Evolutionary conservation across 2,329 filamentous ascomycete species (phyloP).

Genomic region (Sporothrix pseudoabietina): DNA sequence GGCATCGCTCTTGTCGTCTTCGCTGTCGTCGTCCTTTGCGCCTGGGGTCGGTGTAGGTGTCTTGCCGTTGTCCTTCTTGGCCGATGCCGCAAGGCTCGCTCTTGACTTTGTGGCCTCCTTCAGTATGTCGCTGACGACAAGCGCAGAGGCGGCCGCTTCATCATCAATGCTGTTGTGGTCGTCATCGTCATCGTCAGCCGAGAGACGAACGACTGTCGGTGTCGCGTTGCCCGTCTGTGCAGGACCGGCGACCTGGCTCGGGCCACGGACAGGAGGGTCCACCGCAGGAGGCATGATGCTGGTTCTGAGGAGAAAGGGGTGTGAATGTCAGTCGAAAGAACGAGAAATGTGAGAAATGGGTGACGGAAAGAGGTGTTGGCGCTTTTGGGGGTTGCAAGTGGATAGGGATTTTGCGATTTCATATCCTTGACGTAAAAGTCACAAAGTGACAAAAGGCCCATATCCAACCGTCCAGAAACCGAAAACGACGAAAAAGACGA

Average conservation of each 20-base stretch:
- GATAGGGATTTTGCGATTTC: not conserved
- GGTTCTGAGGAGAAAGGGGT: not conserved
- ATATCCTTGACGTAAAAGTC: not conserved
- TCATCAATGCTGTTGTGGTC: slow-evolving; percentile 15
- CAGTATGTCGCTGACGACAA: slow-evolving; percentile 27
- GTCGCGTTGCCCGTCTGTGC: slow-evolving; percentile 22
- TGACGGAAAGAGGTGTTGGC: not conserved
- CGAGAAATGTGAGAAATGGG: not conserved
- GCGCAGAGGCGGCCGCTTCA: slow-evolving; percentile 16
- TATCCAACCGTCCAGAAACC: not conserved
- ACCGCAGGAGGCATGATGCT: slow-evolving; percentile 14
- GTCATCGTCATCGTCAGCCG: slow-evolving; percentile 15
- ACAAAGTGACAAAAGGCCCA: not conserved
- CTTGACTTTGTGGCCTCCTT: slow-evolving; percentile 12
- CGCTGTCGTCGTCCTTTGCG: not conserved
- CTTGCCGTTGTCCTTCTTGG: slow-evolving; percentile 20
- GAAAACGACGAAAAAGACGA: not conserved
- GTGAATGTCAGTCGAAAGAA: not conserved
- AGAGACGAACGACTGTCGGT: slow-evolving; percentile 18
- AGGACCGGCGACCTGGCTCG: slow-evolving; percentile 12
- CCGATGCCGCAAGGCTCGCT: not conserved
- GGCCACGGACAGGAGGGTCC: not conserved
- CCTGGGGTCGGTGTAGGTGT: not conserved
- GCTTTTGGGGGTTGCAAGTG: no score
- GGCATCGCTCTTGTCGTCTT: not conserved